phyloP scores from a whole-genome alignment of 352 stramenopile genomes.

The Phytopythium kandeliae region DNA sequence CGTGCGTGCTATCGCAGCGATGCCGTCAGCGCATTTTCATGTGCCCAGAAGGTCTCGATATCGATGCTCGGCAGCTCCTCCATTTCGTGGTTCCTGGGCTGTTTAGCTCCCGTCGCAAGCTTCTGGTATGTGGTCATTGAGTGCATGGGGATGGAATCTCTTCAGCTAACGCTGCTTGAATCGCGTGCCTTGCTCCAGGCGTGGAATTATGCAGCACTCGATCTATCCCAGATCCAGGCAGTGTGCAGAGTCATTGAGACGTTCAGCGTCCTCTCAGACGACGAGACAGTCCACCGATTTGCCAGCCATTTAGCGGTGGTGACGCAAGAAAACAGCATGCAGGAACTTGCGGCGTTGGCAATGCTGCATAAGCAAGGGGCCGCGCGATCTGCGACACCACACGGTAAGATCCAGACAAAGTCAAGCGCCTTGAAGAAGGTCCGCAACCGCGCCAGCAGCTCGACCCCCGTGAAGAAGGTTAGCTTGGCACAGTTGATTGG shows the following conservation, averaged over 20 bases:
- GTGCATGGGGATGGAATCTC: too few species aligned
- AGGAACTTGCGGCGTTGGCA: conserved; percentile 29
- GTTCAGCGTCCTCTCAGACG: conserved; percentile 29
- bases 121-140: conserved; percentile 44
- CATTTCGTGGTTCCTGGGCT: conserved; percentile 66
- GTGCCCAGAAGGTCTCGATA: conserved; percentile 19
- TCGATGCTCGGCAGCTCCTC: conserved; percentile 45
- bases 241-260: conserved; percentile 33
- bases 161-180: background rate
- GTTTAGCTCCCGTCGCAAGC: conserved; percentile 62
- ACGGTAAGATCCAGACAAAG: conserved; percentile 20
- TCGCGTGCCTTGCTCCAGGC: conserved; percentile 13
- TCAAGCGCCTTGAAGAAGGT: conserved; percentile 17
- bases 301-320: conserved; percentile 18
- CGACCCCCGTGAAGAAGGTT: conserved; percentile 1
- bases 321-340: conserved; percentile 31
- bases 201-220: conserved; percentile 64
- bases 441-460: conserved; percentile 8
- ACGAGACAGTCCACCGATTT: conserved; percentile 19
- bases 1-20: conserved; percentile 40
- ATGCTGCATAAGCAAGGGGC: conserved; percentile 33
- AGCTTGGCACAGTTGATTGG: too few species aligned
- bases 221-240: conserved; percentile 28
- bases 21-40: conserved; percentile 66
- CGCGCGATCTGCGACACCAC: conserved; percentile 17